Evolutionary conservation across 2,329 filamentous ascomycete species (phyloP), one percentile per base, ranked within the genome.

Genomic region (Aschersonia sp.): DNA sequence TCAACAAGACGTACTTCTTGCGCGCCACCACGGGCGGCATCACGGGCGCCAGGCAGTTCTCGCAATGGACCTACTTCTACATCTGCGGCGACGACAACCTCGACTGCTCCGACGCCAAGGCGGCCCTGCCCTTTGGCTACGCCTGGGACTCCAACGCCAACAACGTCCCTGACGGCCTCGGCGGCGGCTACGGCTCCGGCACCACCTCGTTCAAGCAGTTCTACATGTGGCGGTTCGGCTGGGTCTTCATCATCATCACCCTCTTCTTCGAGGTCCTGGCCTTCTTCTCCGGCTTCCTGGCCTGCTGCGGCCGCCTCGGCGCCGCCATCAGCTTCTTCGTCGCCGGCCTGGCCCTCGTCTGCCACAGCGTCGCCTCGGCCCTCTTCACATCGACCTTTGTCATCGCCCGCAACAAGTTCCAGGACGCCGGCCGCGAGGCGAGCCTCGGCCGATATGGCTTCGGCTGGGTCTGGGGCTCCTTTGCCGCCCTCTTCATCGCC

Each of bases 11-110:
- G 54, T 96, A 87, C 67, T 95, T 96, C 71, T 78, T 97, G 33
- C 73, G 83, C 60, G 86, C 86, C 57, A 76, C 85, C 60, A 95
- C 89, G 1, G 69, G 68, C 33, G 78, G 73, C 59, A 88, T 94
- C 59, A 70, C 75, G 4, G 81, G 81, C 44, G 82, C 87, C 10
- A 77, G 81, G 46, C 52, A 71, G 46, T 57, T 75, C 14, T 82
- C 87, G 10, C 81, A 90, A 68, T 97, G 90, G 90, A 94, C 88
- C 37, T 94, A 84, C 68, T 92, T 94, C 72, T 82, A 85, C 63
- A 71, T 94, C 52, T 94, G 89, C 68, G 78, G 81, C 46, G 70
- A 70, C 32, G 68, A 68, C 52, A 77, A 81, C 60, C 71, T 70
- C 46, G 67, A 84, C 65, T 96, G 87, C 66, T 75, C 79, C 51